These are phyloP conservation scores for Dinochytrium kinnereticum DNA, from an alignment of 371 early-diverging fungal species.

Conservation along the genomic window DNA sequence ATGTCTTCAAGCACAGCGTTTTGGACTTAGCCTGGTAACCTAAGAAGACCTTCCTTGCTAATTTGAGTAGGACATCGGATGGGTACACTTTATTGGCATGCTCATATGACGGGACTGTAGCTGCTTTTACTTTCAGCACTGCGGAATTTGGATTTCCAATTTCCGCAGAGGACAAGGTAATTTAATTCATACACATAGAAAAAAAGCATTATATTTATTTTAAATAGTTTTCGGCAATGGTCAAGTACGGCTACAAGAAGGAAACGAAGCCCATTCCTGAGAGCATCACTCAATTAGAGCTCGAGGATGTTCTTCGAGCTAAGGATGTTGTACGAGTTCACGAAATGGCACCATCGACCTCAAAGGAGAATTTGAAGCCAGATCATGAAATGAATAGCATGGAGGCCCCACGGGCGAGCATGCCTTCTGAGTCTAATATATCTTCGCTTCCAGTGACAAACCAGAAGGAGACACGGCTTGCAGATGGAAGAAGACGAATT, in stretches of 20 bases:
- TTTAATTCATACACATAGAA: too few species aligned
- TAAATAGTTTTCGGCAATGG: conserved; percentile 62
- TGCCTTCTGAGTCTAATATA: background rate
- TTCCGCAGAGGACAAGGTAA: conserved; percentile 65
- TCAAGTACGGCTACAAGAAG: conserved; percentile 75
- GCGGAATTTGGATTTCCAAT: conserved; percentile 73
- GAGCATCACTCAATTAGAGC: conserved; percentile 63
- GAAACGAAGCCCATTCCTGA: conserved; percentile 63
- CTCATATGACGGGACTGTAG: conserved; percentile 92
- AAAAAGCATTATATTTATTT: background rate
- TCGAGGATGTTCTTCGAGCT: conserved; percentile 64
- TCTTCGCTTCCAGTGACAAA: background rate
- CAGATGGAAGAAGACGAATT: conserved; percentile 81
- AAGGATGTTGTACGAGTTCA: too few species aligned
- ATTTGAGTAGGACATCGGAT: conserved; percentile 66
- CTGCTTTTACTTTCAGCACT: conserved; percentile 67
- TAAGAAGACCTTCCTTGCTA: background rate
- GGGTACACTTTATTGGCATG: conserved; percentile 82
- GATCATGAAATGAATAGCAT: conserved; percentile 20
- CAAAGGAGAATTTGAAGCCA: too few species aligned
- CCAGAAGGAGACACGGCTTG: conserved; percentile 71
- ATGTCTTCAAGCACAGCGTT: conserved; percentile 81
- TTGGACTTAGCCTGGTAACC: conserved; percentile 87
- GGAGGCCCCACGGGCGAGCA: conserved; percentile 15
- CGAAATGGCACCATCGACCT: too few species aligned